A percentile compares a stretch with the other conserved stretches of the same genome.
phyloP scores from a whole-genome alignment of 768 basidiomycete genomes.

The Auricularia sp. region DNA sequence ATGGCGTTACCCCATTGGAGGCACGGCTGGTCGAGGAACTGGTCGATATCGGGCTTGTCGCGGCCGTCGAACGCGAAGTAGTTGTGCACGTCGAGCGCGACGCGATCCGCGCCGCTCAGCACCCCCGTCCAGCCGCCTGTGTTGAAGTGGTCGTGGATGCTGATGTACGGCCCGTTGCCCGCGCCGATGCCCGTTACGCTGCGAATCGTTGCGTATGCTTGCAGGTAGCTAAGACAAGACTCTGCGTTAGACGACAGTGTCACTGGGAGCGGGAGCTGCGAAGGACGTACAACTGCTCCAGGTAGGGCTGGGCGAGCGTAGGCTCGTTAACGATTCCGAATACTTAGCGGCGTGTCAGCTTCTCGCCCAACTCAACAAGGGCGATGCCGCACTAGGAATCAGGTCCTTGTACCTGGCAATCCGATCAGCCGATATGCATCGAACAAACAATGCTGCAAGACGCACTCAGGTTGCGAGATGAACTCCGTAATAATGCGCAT shows the following conservation, averaged over 20 bases:
- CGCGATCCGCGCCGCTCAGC: constrained; percentile 48
- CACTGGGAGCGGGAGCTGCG: not conserved
- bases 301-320: not conserved
- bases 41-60: constrained; percentile 19
- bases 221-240: not conserved
- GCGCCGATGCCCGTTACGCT: constrained; percentile 47
- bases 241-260: not conserved
- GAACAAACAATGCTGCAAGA: not conserved
- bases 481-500: constrained; percentile 72
- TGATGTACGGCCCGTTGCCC: constrained; percentile 50
- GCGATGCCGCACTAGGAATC: not conserved
- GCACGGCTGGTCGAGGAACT: constrained; percentile 16
- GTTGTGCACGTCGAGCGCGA: constrained; percentile 56
- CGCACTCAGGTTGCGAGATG: constrained; percentile 60
- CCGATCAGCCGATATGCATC: not conserved
- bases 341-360: not conserved
- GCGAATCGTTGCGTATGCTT: not conserved
- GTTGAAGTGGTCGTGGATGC: constrained; percentile 58
- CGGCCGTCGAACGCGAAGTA: constrained; percentile 52
- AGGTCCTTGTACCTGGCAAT: constrained; percentile 4
- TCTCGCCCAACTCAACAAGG: no score
- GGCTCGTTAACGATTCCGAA: constrained; percentile 11
- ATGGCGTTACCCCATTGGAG: constrained; percentile 26
- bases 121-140: constrained; percentile 38
- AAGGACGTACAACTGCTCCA: constrained; percentile 17